Base-by-base conservation (phyloP, 768 basidiomycete species). In the Podaxis sp. region DNA sequence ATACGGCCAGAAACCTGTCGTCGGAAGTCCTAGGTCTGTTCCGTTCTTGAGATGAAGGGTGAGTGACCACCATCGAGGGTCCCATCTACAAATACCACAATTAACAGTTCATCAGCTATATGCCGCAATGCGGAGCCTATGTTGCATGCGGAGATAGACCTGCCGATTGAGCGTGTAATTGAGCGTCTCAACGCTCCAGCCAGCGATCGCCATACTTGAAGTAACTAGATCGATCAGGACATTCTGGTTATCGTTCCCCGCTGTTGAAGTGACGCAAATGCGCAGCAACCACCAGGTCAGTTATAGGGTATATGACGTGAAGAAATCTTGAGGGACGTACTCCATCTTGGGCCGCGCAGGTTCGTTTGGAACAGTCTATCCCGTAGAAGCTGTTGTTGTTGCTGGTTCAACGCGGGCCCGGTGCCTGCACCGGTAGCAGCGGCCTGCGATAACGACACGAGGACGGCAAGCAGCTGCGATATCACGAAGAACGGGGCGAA, bases 11-110 rank as follows among this genome's bases (percentile, higher is more conserved):
- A 69, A 74, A 2, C 73, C 73, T 2, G 73, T 74, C 15, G 72
- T 74, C 2, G 73, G 73, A 11, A 74, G 63, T 15, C 69, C 71
- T 11, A 72, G 15, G 8, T 64, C 58, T n/a, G 72, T 74, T 24
- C 73, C 73, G 51, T 74, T 68, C 28, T 55, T 72, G 26, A 74
- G 69, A 28, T 68, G 66, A n/a, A 74, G 69, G 48, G 63, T 67
- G 36, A 74, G 67, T 13, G 71, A 73, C 73, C 73, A 74, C 73
- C 73, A 74, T 36, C 72, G 70, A 36, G 73, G 69, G 52, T 74
- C 73, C 73, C 73, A 74, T 65, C 73, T 74, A 42, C 19, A 9
- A 63, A 33, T 33, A 33, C 33, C 33, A 33, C 33, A 33, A 33
- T 33, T 33, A 2, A 33, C 2, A 33, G 9, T 33, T 33, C 33